Evolutionary conservation across 2,329 filamentous ascomycete species (phyloP).

Genomic region (Hypoxylon sp.): DNA sequence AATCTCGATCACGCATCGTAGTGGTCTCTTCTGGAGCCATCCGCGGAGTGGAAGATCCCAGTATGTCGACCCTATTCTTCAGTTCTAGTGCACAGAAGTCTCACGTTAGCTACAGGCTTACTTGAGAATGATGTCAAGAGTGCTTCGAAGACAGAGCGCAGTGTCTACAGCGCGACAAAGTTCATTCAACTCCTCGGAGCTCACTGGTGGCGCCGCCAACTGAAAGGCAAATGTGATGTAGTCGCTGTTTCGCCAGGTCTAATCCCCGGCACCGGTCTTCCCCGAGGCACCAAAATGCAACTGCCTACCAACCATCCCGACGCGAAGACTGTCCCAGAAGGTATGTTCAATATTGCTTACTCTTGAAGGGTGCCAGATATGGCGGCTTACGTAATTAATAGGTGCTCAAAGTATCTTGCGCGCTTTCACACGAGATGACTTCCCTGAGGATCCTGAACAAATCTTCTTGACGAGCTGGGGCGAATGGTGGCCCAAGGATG

Average conservation of each 20-base stretch:
- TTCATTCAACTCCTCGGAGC: slow-evolving; percentile 67
- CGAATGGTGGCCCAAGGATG: slow-evolving; percentile 67
- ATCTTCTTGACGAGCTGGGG: slow-evolving; percentile 71
- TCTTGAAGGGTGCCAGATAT: too few relatives aligned
- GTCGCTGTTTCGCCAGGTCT: slow-evolving; percentile 69
- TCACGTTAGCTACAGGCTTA: slow-evolving; percentile 32
- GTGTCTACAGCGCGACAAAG: slow-evolving; percentile 63
- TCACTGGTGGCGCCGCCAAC: slow-evolving; percentile 70
- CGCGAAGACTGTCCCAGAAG: slow-evolving; percentile 64
- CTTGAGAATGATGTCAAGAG: slow-evolving; percentile 54
- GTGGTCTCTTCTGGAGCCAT: slow-evolving; percentile 67
- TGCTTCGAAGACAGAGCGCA: slow-evolving; percentile 54
- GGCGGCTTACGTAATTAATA: slow-evolving; percentile 42
- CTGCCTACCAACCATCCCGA: slow-evolving; percentile 58
- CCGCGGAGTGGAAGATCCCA: slow-evolving; percentile 58
- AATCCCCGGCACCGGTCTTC: slow-evolving; percentile 64
- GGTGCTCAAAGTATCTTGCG: slow-evolving; percentile 63
- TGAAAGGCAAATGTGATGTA: slow-evolving; percentile 61
- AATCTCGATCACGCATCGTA: slow-evolving; percentile 64
- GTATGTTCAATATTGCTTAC: slow-evolving; percentile 49
- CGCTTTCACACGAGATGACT: slow-evolving; percentile 62
- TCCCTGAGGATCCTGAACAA: slow-evolving; percentile 66
- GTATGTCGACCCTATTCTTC: slow-evolving; percentile 42
- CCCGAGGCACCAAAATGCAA: slow-evolving; percentile 52
- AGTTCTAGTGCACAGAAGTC: not conserved